Conservation (phyloP, 805 yeast genomes). For the Yarrowia sp. region DNA sequence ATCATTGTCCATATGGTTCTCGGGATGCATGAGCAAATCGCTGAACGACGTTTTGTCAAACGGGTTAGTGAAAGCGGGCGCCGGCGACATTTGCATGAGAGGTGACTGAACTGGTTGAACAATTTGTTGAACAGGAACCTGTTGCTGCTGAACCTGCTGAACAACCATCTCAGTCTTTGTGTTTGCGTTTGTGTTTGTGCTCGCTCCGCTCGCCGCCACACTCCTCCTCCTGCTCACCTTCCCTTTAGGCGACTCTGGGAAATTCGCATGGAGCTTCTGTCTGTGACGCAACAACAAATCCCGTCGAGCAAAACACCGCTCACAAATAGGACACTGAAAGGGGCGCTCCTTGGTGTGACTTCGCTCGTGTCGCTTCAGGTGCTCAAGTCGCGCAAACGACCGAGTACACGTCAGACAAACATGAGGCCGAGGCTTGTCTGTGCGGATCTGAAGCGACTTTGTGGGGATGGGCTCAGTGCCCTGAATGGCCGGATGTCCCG, state of each 20-base stretch:
- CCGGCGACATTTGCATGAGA: slow-evolving; percentile 1
- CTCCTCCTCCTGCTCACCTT: too few species aligned
- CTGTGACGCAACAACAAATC: slow-evolving; percentile 76
- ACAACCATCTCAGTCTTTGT: too few species aligned
- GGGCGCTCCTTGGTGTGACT: slow-evolving; percentile 96
- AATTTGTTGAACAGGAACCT: too few species aligned
- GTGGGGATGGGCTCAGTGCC: slow-evolving; percentile 72
- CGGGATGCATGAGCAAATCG: slow-evolving; percentile 17
- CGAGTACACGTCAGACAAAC: slow-evolving; percentile 87
- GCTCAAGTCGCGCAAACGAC: slow-evolving; percentile 94
- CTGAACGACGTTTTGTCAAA: neutral
- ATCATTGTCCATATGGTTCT: slow-evolving; percentile 21
- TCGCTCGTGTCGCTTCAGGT: slow-evolving; percentile 87
- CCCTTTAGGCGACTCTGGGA: slow-evolving; percentile 34
- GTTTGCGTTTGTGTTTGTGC: neutral
- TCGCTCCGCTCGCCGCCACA: too few species aligned
- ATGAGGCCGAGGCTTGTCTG: slow-evolving; percentile 93
- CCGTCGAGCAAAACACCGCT: slow-evolving; percentile 90
- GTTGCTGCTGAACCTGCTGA: too few species aligned
- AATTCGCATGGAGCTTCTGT: slow-evolving; percentile 72
- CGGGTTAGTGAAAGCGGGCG: slow-evolving; percentile 9
- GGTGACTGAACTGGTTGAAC: too few species aligned
- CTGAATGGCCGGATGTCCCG: slow-evolving; percentile 25
- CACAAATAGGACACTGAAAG: slow-evolving; percentile 93
- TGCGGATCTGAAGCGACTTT: slow-evolving; percentile 77